phyloP scores from a whole-genome alignment of 208 protist genomes.

The Leptomonas pyrrhocoris region DNA sequence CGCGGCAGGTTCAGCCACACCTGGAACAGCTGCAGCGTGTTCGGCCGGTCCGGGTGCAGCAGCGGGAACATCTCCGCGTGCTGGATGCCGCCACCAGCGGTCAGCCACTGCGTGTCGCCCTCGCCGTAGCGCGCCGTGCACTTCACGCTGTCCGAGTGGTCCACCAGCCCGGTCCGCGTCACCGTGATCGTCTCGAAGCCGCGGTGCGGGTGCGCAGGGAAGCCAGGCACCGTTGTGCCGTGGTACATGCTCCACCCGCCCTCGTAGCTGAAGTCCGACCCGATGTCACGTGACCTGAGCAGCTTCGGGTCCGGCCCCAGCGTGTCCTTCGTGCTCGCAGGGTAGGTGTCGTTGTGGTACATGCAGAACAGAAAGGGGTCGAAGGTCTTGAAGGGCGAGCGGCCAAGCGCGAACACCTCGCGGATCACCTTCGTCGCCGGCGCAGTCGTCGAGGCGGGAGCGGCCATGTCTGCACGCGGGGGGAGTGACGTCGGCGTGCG shows the following conservation, averaged over 20 bases:
- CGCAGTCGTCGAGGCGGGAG: not conserved
- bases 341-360: constrained; percentile 63
- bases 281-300: constrained; percentile 50
- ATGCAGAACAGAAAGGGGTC: constrained; percentile 66
- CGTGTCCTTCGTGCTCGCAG: constrained; percentile 30
- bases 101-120: constrained; percentile 94
- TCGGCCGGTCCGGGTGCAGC: constrained; percentile 39
- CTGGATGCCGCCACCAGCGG: constrained; percentile 87
- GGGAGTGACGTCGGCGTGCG: not conserved
- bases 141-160: constrained; percentile 81
- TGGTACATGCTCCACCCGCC: constrained; percentile 81
- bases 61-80: constrained; percentile 83
- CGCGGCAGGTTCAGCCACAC: constrained; percentile 92
- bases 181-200: constrained; percentile 92
- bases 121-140: constrained; percentile 69
- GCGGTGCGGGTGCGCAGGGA: constrained; percentile 87
- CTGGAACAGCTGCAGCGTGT: constrained; percentile 62
- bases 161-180: constrained; percentile 69
- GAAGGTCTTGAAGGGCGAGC: constrained; percentile 36
- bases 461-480: not conserved
- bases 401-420: constrained; percentile 23
- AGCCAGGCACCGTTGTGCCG: constrained; percentile 65
- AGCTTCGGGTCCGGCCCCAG: constrained; percentile 37
- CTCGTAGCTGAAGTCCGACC: constrained; percentile 62
- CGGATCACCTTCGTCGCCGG: constrained; percentile 6